A percentile compares a stretch with the other conserved stretches of the same genome.
These are phyloP conservation scores for Fallopia convolvulus DNA, from an alignment of 148 eudicot genomes.

Conservation along the genomic window DNA sequence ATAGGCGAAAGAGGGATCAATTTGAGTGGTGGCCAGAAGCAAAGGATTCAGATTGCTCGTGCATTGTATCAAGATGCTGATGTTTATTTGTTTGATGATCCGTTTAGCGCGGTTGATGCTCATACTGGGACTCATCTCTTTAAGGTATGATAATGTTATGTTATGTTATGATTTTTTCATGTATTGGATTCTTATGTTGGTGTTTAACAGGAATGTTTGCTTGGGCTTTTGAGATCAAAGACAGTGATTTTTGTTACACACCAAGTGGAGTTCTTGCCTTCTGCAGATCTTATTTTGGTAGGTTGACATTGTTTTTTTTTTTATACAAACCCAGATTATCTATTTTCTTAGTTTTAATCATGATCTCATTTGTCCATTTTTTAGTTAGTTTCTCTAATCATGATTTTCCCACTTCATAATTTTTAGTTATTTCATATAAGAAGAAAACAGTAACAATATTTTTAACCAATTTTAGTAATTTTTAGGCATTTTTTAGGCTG, in stretches of 20 bases:
- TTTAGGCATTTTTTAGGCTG: too few relatives aligned
- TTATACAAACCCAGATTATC: too few relatives aligned
- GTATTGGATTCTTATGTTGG: too few relatives aligned
- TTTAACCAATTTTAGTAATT: too few relatives aligned
- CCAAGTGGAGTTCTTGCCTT: slow-evolving; percentile 39
- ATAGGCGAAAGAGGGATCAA: slow-evolving; percentile 11
- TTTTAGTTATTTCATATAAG: too few relatives aligned
- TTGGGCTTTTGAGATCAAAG: slow-evolving; percentile 43
- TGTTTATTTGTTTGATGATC: slow-evolving; percentile 10
- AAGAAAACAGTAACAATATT: too few relatives aligned
- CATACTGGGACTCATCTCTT: slow-evolving; percentile 11
- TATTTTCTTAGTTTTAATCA: too few relatives aligned
- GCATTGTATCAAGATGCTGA: slow-evolving; percentile 11
- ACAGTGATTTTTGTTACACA: slow-evolving; percentile 63
- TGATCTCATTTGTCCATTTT: too few relatives aligned
- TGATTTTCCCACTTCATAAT: too few relatives aligned
- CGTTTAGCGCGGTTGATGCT: slow-evolving; percentile 9
- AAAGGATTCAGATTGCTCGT: slow-evolving; percentile 10
- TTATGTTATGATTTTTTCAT: not conserved
- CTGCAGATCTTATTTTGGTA: slow-evolving; percentile 66
- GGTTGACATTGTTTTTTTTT: not conserved
- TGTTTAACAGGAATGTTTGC: slow-evolving; percentile 42
- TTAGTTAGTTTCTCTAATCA: too few relatives aligned
- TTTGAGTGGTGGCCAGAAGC: slow-evolving; percentile 8
- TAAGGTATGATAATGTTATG: not conserved